A percentile compares a stretch with the other conserved stretches of the same genome.
Evolutionary conservation across 1,284 basidiomycete genomes (phyloP).

Genomic region (Ceratobasidium theobromae): DNA sequence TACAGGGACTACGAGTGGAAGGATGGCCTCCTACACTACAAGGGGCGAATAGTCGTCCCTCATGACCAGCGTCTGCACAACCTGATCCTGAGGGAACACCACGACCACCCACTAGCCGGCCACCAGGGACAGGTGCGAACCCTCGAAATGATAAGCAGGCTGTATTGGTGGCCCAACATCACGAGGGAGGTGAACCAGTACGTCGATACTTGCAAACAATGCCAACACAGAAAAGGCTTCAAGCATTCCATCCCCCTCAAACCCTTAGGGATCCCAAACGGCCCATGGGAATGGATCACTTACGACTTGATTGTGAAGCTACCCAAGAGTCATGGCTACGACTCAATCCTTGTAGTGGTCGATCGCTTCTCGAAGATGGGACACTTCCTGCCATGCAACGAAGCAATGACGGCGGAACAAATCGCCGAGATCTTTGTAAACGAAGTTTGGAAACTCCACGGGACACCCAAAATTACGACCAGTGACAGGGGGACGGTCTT

Average conservation of each 20-base stretch:
- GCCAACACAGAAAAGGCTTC: background rate
- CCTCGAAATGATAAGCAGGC: background rate
- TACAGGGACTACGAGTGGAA: background rate
- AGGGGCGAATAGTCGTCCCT: background rate
- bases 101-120: background rate
- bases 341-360: background rate
- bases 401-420: background rate
- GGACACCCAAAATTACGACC: background rate
- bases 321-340: background rate
- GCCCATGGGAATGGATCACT: background rate
- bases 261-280: background rate
- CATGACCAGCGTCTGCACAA: background rate
- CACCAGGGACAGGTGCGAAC: background rate
- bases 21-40: background rate
- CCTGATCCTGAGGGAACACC: background rate
- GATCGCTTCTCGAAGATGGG: background rate
- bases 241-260: background rate
- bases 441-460: conserved; percentile 28
- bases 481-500: conserved; percentile 42
- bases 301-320: background rate
- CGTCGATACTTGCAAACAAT: background rate
- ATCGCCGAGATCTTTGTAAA: conserved; percentile 4
- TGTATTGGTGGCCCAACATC: background rate
- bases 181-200: background rate
- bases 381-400: background rate